Conservation (phyloP, 2,329 filamentous ascomycete genomes). For the Trichoderma aggressivum region DNA sequence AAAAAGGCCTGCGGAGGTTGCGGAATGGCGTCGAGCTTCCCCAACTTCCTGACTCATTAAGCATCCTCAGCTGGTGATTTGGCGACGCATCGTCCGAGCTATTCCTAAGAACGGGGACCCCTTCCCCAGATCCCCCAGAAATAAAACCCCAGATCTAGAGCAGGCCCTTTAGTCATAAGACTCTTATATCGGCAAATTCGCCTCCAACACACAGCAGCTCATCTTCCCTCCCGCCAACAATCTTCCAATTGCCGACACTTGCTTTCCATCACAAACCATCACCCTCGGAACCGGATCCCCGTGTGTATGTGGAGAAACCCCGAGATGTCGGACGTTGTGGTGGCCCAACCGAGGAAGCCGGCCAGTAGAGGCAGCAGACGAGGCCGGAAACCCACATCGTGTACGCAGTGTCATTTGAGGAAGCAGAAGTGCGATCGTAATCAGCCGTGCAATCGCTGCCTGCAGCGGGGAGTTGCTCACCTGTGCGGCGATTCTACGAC, state of each 20-base stretch:
- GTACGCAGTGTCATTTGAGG: conserved; percentile 6
- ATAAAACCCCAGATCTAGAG: neutral
- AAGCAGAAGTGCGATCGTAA: conserved; percentile 12
- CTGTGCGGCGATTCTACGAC: neutral
- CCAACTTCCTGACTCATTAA: neutral
- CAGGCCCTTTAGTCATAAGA: neutral
- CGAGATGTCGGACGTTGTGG: conserved; percentile 4
- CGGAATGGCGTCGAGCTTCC: neutral
- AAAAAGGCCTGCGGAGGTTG: neutral
- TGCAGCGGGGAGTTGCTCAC: conserved; percentile 10
- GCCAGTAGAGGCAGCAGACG: neutral
- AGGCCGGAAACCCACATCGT: conserved; percentile 13
- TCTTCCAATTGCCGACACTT: conserved; percentile 1
- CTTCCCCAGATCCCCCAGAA: neutral
- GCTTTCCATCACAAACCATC: neutral
- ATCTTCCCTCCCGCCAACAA: neutral
- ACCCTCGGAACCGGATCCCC: neutral
- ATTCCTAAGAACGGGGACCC: neutral
- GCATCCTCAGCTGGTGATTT: neutral
- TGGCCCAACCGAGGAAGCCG: neutral
- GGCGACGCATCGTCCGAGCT: neutral
- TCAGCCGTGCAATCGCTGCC: conserved; percentile 6
- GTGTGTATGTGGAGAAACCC: neutral
- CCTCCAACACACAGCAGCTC: neutral
- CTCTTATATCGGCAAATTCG: conserved; percentile 13